These are phyloP conservation scores for Phialophora verrucosa DNA, from an alignment of 2,329 filamentous ascomycete species.

Conservation along the genomic window DNA sequence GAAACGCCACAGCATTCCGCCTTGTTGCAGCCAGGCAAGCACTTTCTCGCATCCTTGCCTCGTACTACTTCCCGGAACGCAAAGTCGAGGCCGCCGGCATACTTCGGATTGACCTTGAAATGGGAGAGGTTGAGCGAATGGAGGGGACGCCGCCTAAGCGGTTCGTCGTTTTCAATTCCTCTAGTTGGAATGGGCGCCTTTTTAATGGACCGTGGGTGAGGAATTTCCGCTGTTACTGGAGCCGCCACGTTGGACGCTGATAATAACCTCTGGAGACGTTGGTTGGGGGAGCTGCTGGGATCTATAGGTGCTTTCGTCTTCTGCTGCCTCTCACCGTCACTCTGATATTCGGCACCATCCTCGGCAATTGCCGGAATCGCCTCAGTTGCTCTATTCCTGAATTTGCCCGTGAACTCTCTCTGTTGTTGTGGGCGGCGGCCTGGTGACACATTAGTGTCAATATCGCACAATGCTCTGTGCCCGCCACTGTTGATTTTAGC, in stretches of 20 bases:
- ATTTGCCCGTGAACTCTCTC: constrained; percentile 14
- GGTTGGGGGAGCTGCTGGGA: constrained; percentile 16
- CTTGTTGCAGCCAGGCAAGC: constrained; percentile 74
- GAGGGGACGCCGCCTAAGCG: constrained; percentile 64
- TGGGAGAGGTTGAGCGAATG: constrained; percentile 68
- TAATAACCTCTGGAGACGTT: constrained; percentile 30
- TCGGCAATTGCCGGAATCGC: constrained; percentile 57
- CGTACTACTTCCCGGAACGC: constrained; percentile 79
- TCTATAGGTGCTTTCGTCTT: neutral
- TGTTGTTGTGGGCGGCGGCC: neutral
- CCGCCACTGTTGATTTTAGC: constrained; percentile 21
- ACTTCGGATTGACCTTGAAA: constrained; percentile 79
- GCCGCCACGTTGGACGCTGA: constrained; percentile 18
- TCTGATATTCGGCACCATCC: constrained; percentile 51
- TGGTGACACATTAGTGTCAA: constrained; percentile 18
- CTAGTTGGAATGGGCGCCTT: constrained; percentile 2
- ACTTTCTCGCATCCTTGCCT: constrained; percentile 69
- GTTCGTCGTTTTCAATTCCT: constrained; percentile 45
- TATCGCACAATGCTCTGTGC: constrained; percentile 24
- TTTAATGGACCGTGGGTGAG: constrained; percentile 2
- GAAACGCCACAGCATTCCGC: constrained; percentile 76
- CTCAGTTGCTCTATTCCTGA: constrained; percentile 37
- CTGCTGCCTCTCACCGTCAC: constrained; percentile 5
- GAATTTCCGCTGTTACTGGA: neutral
- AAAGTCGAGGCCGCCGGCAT: constrained; percentile 72